Evolutionary conservation across 148 eudicot species (phyloP).

Genomic region (Vaccinium myrtillus): DNA sequence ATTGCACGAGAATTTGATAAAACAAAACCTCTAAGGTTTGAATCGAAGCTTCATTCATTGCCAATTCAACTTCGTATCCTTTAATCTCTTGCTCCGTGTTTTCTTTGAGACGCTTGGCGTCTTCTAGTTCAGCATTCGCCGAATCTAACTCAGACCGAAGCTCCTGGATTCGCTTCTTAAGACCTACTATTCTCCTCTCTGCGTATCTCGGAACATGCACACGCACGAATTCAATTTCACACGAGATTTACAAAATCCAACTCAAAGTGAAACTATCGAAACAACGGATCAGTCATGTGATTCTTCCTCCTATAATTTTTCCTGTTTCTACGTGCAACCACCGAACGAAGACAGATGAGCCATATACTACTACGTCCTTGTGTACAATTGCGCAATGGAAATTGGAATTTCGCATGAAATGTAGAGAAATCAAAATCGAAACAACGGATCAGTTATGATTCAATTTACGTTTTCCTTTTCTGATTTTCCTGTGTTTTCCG

Average conservation of each 20-base stretch:
- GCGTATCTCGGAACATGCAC: constrained; percentile 4
- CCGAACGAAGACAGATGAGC: too few relatives aligned
- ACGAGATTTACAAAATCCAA: neutral
- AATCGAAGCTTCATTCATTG: constrained; percentile 53
- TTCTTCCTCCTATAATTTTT: too few relatives aligned
- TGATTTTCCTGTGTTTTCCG: neutral
- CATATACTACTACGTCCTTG: too few relatives aligned
- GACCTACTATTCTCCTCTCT: constrained; percentile 59
- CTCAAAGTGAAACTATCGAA: neutral
- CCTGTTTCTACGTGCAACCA: too few relatives aligned
- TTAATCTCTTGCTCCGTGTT: constrained; percentile 57
- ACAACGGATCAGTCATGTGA: neutral
- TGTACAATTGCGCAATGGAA: too few relatives aligned
- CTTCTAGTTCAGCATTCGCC: constrained; percentile 47
- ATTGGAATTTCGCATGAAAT: too few relatives aligned
- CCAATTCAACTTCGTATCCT: constrained; percentile 69
- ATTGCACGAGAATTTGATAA: neutral
- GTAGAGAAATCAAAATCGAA: neutral
- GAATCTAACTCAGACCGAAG: constrained; percentile 47
- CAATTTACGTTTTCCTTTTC: neutral
- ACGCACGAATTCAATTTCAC: neutral
- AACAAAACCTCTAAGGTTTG: constrained; percentile 59
- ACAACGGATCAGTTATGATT: neutral
- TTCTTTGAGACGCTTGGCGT: constrained; percentile 56
- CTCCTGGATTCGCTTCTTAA: constrained; percentile 55